phyloP scores from a whole-genome alignment of 202 grass and related monocot genomes.

The Sporobolus alterniflorus region DNA sequence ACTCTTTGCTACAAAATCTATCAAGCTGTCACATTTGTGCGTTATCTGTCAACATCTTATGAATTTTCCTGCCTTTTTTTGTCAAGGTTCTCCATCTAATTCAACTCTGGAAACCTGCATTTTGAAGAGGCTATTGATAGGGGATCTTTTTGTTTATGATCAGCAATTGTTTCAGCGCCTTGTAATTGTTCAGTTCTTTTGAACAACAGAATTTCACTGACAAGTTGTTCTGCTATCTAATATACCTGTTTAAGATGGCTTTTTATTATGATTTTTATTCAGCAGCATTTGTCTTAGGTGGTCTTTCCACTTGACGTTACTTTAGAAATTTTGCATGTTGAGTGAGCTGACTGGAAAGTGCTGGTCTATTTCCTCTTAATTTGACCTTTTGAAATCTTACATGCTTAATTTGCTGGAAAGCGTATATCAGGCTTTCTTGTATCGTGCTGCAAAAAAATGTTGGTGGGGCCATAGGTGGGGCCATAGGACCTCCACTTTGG shows the following conservation, averaged over 20 bases:
- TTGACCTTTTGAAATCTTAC: constrained; percentile 35
- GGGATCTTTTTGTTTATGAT: background rate
- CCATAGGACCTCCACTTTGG: constrained; percentile 16
- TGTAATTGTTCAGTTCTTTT: constrained; percentile 1
- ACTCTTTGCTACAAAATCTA: constrained; percentile 10
- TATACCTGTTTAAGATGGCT: background rate
- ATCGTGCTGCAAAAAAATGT: constrained; percentile 26
- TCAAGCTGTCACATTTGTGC: background rate
- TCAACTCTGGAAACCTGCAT: background rate
- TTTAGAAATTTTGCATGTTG: constrained; percentile 23
- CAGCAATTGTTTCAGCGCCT: background rate
- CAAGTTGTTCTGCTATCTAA: background rate
- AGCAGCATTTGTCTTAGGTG: constrained; percentile 16
- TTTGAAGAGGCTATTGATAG: no score
- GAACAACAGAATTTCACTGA: background rate
- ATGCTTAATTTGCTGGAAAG: constrained; percentile 44
- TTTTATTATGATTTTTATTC: background rate
- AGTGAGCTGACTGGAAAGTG: constrained; percentile 47
- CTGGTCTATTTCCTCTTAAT: constrained; percentile 36
- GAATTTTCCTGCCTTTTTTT: background rate
- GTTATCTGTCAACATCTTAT: constrained; percentile 7
- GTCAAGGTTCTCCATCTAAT: background rate
- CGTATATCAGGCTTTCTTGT: constrained; percentile 36
- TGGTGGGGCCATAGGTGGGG: no score
- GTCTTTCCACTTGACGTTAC: constrained; percentile 39